These are phyloP conservation scores for Ascosphaera apis DNA, from an alignment of 2,329 filamentous ascomycete species.

Conservation along the genomic window DNA sequence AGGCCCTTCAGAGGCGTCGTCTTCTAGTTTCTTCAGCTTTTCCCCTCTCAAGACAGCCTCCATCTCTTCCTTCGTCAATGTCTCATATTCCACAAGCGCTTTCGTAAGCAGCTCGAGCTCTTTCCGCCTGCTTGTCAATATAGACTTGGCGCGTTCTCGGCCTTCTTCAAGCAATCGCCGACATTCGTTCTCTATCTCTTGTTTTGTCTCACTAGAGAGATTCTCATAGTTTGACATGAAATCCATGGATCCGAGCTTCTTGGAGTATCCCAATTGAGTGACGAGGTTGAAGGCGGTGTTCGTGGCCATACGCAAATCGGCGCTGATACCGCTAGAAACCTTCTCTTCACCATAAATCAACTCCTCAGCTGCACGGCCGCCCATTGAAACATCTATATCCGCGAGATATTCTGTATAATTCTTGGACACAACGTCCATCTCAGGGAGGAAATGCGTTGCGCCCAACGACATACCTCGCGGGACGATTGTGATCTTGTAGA, in stretches of 20 bases:
- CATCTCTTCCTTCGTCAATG: constrained; percentile 69
- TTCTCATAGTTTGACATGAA: constrained; percentile 57
- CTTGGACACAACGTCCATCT: constrained; percentile 79
- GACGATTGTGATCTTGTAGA: constrained; percentile 96
- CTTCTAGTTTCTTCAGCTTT: constrained; percentile 45
- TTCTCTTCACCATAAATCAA: constrained; percentile 78
- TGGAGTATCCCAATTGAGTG: constrained; percentile 72
- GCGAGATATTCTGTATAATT: constrained; percentile 68
- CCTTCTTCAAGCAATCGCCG: constrained; percentile 64
- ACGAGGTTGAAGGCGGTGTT: constrained; percentile 69
- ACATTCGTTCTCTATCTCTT: constrained; percentile 72
- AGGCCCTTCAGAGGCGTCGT: constrained; percentile 18
- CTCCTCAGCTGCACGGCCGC: constrained; percentile 73
- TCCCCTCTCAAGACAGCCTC: constrained; percentile 75
- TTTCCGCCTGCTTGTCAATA: constrained; percentile 52
- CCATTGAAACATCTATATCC: constrained; percentile 57
- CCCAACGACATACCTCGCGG: constrained; percentile 71
- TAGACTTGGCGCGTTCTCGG: constrained; percentile 44
- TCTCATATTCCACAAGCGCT: constrained; percentile 86
- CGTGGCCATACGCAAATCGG: constrained; percentile 65
- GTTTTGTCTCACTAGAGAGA: constrained; percentile 67
- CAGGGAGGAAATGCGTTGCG: constrained; percentile 66
- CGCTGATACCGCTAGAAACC: constrained; percentile 70
- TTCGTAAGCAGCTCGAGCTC: constrained; percentile 76
- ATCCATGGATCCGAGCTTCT: constrained; percentile 71